phyloP scores from a whole-genome alignment of 2,329 filamentous ascomycete species.

The Xylaria sp. region DNA sequence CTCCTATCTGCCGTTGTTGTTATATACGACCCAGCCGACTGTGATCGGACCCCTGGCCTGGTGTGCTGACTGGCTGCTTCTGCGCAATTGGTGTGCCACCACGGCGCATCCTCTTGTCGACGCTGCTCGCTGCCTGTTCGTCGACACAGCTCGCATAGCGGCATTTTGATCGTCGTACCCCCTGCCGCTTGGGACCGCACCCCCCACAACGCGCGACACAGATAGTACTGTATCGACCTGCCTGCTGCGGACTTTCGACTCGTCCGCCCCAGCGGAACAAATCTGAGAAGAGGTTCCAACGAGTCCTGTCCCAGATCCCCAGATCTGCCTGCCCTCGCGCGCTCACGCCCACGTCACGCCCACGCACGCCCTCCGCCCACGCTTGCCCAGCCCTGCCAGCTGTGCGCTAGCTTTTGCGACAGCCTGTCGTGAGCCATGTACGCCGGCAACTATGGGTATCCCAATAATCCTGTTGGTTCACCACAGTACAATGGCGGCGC shows the following conservation, averaged over 20 bases:
- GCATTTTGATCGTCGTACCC: slow-evolving; percentile 46
- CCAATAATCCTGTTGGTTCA: slow-evolving; percentile 60
- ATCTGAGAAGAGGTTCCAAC: slow-evolving; percentile 43
- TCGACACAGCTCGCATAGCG: slow-evolving; percentile 23
- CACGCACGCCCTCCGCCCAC: slow-evolving; percentile 36
- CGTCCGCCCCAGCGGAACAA: slow-evolving; percentile 39
- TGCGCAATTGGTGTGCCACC: slow-evolving; percentile 31
- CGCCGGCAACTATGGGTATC: slow-evolving; percentile 64
- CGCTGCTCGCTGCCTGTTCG: slow-evolving; percentile 24
- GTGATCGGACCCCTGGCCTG: slow-evolving; percentile 19
- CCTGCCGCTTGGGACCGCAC: slow-evolving; percentile 44
- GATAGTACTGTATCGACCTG: slow-evolving; percentile 26
- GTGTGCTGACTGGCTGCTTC: slow-evolving; percentile 29
- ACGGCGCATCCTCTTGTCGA: slow-evolving; percentile 28
- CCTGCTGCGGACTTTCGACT: slow-evolving; percentile 38
- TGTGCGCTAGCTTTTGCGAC: slow-evolving; percentile 44
- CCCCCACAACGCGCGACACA: slow-evolving; percentile 48
- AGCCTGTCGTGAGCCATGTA: slow-evolving; percentile 61
- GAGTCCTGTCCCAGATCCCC: slow-evolving; percentile 46
- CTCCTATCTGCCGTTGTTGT: slow-evolving; percentile 23
- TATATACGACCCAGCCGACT: slow-evolving; percentile 25
- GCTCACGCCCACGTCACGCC: slow-evolving; percentile 34
- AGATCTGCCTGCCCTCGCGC: slow-evolving; percentile 41
- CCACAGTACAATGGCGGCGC: slow-evolving; percentile 58
- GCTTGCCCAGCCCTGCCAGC: slow-evolving; percentile 47